A percentile compares a stretch with the other conserved stretches of the same genome.
These are phyloP conservation scores for Endocalyx cinctus DNA, from an alignment of 2,329 filamentous ascomycete genomes.

Conservation along the genomic window DNA sequence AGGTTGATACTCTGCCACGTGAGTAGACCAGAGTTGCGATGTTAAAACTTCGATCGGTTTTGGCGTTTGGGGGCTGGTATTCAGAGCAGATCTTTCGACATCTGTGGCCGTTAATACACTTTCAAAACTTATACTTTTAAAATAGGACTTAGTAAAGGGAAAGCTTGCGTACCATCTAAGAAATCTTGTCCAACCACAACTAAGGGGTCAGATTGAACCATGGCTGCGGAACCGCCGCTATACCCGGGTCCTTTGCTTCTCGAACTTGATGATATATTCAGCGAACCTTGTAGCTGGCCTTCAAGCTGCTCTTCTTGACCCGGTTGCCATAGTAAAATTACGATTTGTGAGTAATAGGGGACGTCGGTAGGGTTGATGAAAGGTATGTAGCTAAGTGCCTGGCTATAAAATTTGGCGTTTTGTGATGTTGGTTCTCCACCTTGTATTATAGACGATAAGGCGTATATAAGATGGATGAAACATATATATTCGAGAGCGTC, in stretches of 20 bases:
- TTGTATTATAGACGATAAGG: constrained; percentile 43
- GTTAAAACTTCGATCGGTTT: constrained; percentile 29
- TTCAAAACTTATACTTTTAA: too few relatives aligned
- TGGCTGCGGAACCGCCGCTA: constrained; percentile 3
- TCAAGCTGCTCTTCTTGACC: constrained; percentile 22
- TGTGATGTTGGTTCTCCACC: constrained; percentile 33
- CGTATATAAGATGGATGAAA: constrained; percentile 48
- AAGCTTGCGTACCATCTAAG: constrained; percentile 45
- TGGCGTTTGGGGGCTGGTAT: too few relatives aligned
- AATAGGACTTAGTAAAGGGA: too few relatives aligned
- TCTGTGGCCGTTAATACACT: too few relatives aligned
- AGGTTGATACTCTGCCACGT: constrained; percentile 30
- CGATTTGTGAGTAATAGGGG: constrained; percentile 38
- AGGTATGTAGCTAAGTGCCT: constrained; percentile 40
- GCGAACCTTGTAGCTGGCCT: constrained; percentile 9
- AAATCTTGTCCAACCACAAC: constrained; percentile 40
- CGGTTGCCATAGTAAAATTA: constrained; percentile 46
- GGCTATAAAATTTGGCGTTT: constrained; percentile 39
- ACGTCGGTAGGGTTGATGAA: constrained; percentile 34
- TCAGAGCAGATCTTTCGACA: constrained; percentile 42
- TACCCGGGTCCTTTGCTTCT: constrained; percentile 40
- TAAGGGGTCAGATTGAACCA: constrained; percentile 32
- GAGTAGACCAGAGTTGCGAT: constrained; percentile 39
- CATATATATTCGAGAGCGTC: constrained; percentile 43
- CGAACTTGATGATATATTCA: constrained; percentile 19